phyloP scores from a whole-genome alignment of 257 asterid species.

The Capsicum pubescens region DNA sequence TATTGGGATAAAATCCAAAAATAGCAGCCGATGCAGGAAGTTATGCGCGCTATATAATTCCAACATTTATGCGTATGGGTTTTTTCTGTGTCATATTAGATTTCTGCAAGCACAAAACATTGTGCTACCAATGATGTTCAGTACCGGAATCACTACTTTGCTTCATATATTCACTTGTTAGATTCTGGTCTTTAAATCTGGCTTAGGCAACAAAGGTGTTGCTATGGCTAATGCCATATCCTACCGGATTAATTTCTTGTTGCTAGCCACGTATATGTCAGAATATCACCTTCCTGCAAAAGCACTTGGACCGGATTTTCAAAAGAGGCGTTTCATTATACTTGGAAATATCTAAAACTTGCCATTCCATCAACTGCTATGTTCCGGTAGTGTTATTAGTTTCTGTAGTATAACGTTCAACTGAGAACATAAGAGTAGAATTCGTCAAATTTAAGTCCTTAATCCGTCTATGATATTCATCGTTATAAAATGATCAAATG shows the following conservation, averaged over 20 bases:
- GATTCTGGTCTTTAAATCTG: conserved; percentile 42
- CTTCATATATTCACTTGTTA: conserved; percentile 44
- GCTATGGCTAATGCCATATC: conserved; percentile 47
- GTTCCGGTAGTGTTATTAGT: conserved; percentile 52
- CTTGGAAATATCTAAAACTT: conserved; percentile 54
- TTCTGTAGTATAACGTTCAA: too few species aligned
- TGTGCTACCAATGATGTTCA: conserved; percentile 40
- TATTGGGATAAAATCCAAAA: conserved; percentile 40
- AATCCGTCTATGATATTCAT: not conserved
- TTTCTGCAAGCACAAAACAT: conserved; percentile 53
- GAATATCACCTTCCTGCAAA: conserved; percentile 59
- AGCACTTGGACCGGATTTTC: conserved; percentile 66
- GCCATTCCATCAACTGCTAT: conserved; percentile 71
- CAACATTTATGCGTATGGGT: conserved; percentile 37
- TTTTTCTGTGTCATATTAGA: conserved; percentile 38
- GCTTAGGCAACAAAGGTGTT: conserved; percentile 45
- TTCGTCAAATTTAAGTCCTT: too few species aligned
- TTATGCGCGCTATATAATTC: conserved; percentile 39
- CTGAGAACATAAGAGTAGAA: too few species aligned
- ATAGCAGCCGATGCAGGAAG: conserved; percentile 38
- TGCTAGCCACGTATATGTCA: conserved; percentile 52
- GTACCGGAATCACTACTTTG: conserved; percentile 35
- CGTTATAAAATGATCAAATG: not conserved
- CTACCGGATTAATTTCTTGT: conserved; percentile 56
- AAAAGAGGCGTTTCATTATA: conserved; percentile 53